Evolutionary conservation across 768 basidiomycete species (phyloP).

Genomic region (Pulveroboletus frians): DNA sequence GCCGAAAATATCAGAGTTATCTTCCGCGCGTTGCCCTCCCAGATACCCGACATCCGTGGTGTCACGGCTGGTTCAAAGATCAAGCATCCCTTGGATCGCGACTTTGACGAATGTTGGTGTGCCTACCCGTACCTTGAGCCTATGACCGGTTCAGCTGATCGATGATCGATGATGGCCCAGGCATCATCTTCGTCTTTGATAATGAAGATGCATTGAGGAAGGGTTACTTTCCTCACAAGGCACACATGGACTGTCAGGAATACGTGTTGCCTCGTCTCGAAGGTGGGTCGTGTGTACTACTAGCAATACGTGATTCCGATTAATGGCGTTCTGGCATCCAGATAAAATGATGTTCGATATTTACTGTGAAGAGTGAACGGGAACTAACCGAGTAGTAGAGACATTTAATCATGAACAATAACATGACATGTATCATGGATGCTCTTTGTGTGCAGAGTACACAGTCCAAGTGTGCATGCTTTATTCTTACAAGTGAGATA

Average conservation of each 20-base stretch:
- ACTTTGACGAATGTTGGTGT: constrained; percentile 21
- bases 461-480: too few relatives aligned
- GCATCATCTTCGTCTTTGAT: constrained; percentile 22
- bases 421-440: constrained; percentile 3
- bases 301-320: neutral
- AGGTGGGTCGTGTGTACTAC: constrained; percentile 8
- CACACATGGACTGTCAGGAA: constrained; percentile 9
- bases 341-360: constrained; percentile 24
- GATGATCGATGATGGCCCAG: constrained; percentile 3
- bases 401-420: neutral
- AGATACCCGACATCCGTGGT: constrained; percentile 17
- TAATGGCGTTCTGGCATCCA: constrained; percentile 3
- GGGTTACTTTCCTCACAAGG: constrained; percentile 12
- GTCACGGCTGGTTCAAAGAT: constrained; percentile 12
- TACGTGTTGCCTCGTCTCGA: constrained; percentile 10
- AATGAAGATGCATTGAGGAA: constrained; percentile 9
- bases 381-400: neutral
- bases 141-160: neutral
- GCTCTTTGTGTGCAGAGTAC: neutral
- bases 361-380: constrained; percentile 9
- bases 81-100: constrained; percentile 17
- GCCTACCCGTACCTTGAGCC: neutral
- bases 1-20: neutral
- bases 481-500: neutral
- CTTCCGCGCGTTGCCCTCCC: constrained; percentile 8